Evolutionary conservation across 2,329 filamentous ascomycete species (phyloP).

Genomic region (Trichophyton simii): DNA sequence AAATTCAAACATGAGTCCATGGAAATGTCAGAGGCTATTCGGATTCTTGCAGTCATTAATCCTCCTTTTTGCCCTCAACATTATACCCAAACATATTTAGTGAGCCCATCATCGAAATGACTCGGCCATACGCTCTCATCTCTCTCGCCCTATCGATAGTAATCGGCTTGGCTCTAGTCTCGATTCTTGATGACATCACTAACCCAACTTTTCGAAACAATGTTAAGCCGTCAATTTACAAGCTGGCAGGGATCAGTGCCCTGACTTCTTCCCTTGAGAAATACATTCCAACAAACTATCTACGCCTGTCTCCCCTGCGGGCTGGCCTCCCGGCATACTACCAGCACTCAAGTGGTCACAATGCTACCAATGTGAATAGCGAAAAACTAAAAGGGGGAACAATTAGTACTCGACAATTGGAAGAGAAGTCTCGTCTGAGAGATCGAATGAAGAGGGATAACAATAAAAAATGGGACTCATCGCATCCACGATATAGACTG

Average conservation of each 20-base stretch:
- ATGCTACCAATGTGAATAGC: not conserved
- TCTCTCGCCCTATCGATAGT: not conserved
- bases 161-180: not conserved
- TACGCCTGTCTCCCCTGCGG: not conserved
- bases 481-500: slow-evolving; percentile 19
- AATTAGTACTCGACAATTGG: not conserved
- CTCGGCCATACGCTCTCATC: not conserved
- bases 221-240: not conserved
- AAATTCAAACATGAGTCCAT: no score
- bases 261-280: not conserved
- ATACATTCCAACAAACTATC: not conserved
- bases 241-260: not conserved
- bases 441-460: slow-evolving; percentile 11
- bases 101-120: not conserved
- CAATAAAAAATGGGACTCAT: slow-evolving; percentile 13
- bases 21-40: no score
- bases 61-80: not conserved
- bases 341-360: not conserved
- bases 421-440: slow-evolving; percentile 14
- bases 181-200: not conserved
- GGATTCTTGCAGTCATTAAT: not conserved
- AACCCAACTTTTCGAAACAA: not conserved
- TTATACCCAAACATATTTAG: no score
- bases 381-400: not conserved
- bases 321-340: not conserved